Evolutionary conservation across 208 protist genomes (phyloP).

Genomic region (Wallacemonas sp.): DNA sequence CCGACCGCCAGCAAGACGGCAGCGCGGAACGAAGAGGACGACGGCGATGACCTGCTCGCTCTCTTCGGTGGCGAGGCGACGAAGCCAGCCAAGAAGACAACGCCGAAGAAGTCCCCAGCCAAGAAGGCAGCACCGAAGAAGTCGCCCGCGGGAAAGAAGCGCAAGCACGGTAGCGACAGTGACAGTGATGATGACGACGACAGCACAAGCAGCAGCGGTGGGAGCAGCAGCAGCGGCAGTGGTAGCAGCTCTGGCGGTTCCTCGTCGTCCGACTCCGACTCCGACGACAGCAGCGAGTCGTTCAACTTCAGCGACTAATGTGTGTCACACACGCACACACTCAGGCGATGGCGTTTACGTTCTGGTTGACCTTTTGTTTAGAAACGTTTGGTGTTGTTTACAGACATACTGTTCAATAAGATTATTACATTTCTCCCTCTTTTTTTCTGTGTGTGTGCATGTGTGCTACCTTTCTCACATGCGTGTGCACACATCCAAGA

Average conservation of each 20-base stretch:
- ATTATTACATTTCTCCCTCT: no score
- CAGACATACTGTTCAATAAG: no score
- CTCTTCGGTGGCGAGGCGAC: slow-evolving; percentile 21
- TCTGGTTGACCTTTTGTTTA: no score
- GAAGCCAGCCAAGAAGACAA: neutral
- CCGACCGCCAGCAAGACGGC: neutral
- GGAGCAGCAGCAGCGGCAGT: slow-evolving; percentile 21
- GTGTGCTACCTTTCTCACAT: no score
- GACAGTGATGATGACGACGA: slow-evolving; percentile 24
- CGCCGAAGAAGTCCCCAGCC: slow-evolving; percentile 12
- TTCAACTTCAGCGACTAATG: slow-evolving; percentile 56
- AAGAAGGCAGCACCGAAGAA: slow-evolving; percentile 12
- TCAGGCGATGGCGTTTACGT: no score
- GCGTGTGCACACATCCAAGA: no score
- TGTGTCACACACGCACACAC: no score
- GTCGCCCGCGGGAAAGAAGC: slow-evolving; percentile 23
- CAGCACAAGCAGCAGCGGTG: slow-evolving; percentile 20
- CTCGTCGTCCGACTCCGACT: slow-evolving; percentile 3
- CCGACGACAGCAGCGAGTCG: slow-evolving; percentile 9
- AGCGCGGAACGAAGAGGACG: slow-evolving; percentile 22
- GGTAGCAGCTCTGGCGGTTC: slow-evolving; percentile 8
- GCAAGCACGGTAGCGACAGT: slow-evolving; percentile 27
- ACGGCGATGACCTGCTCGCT: slow-evolving; percentile 33
- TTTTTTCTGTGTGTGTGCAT: neutral
- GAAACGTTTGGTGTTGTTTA: no score